Evolutionary conservation across 129 eudicot species (phyloP), one percentile per base, ranked within the genome.

Genomic region (Flaveria ramosissima): DNA sequence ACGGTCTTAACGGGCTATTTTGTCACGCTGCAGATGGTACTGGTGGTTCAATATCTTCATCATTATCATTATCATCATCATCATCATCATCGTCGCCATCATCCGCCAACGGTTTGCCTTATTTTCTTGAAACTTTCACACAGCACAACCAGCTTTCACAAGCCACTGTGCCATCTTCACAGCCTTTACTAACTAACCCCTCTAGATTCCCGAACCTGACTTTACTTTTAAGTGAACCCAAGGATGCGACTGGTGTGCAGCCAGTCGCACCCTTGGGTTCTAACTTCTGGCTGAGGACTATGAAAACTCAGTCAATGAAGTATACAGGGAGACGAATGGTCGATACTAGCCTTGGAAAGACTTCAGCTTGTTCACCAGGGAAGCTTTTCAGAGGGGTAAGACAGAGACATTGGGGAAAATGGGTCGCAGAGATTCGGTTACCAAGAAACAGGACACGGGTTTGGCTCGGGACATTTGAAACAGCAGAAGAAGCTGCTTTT

Each of bases 371-470:
- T 55, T 70, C 87, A 30, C 77, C 81, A 13, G 81, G 85, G 53
- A 93, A 7, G 87, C 87, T 83, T 85, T 81, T 59, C 41, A 68
- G 85, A 76, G 98, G 98, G 15, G 98, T 93, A 61, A 82, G 98
- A 66, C 98, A 93, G 65, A 65, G 98, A 16, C 98, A 93, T 69
- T 93, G 98, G 98, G 98, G 98, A 7, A 93, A 90, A 77, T 90
- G 98, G 98, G 97, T 93, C 4, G 97, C 96, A 2, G 98, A 90
- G 71, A 93, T 90, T 15, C 81, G 98, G 46, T 83, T 90, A 20
- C 98, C 97, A 2, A 91, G 86, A 84, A 93, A 89, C 83, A 59
- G 96, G 26, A 93, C 96, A 19, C 76, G 98, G 51, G 93, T 93
- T 45, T 91, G 97, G 97, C 91, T 93, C 2, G 98, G 98, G 21